phyloP scores from a whole-genome alignment of 208 protist species.

The Naegleria lovaniensis region DNA sequence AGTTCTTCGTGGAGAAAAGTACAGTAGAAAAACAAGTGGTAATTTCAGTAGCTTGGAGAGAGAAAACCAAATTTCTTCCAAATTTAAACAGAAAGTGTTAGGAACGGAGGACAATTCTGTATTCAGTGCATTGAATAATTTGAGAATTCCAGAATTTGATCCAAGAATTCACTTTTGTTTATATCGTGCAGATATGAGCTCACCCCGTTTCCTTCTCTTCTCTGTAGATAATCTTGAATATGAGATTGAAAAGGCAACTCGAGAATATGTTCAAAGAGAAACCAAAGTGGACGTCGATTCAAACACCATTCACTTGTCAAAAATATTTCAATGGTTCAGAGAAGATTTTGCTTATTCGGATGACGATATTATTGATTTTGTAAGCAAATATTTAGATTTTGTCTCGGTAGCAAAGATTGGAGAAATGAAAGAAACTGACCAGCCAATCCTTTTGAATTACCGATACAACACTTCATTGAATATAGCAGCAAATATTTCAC shows the following conservation, averaged over 20 bases:
- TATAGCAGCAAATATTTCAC: not conserved
- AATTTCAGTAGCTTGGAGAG: not conserved
- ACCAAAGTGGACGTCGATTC: not conserved
- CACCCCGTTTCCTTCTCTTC: not conserved
- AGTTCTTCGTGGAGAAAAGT: not conserved
- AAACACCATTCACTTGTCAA: not conserved
- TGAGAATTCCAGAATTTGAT: not conserved
- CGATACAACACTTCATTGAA: not conserved
- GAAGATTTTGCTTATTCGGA: not conserved
- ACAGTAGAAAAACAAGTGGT: not conserved
- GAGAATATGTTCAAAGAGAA: not conserved
- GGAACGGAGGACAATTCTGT: not conserved
- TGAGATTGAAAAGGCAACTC: not conserved
- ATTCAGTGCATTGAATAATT: not conserved
- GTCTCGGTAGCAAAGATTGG: not conserved
- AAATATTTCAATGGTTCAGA: not conserved
- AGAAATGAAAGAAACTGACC: not conserved
- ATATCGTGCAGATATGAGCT: not conserved
- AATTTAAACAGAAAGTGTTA: not conserved
- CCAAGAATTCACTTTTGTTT: not conserved
- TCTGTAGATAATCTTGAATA: not conserved
- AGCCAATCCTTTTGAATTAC: not conserved
- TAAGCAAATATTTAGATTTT: not conserved
- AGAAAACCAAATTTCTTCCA: not conserved
- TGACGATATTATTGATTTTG: not conserved